Evolutionary conservation across 208 protist genomes (phyloP).

Genomic region (Leishmania guyanensis): DNA sequence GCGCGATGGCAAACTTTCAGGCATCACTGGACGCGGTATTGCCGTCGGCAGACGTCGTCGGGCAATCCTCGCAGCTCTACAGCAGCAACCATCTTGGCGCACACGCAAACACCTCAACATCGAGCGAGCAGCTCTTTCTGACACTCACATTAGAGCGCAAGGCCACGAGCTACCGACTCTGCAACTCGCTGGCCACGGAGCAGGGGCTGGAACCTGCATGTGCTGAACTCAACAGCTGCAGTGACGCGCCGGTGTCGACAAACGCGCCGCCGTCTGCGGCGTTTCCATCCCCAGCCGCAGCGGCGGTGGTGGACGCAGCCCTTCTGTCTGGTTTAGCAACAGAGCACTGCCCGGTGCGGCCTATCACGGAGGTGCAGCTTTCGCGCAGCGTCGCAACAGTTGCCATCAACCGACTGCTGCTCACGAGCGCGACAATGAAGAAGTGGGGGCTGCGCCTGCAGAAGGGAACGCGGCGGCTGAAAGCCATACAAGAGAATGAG

Average conservation of each 20-base stretch:
- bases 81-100: background rate
- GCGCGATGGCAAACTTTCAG: slow-evolving; percentile 35
- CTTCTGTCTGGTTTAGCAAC: slow-evolving; percentile 31
- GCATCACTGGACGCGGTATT: background rate
- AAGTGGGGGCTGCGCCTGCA: slow-evolving; percentile 80
- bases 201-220: background rate
- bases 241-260: background rate
- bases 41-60: background rate
- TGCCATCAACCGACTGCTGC: slow-evolving; percentile 60
- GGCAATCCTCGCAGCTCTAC: background rate
- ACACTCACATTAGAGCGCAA: slow-evolving; percentile 31
- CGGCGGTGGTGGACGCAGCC: slow-evolving; percentile 13
- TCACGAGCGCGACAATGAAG: slow-evolving; percentile 33
- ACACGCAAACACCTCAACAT: background rate
- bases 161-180: slow-evolving; percentile 28
- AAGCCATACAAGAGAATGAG: slow-evolving; percentile 53
- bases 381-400: slow-evolving; percentile 57
- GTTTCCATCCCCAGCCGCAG: background rate
- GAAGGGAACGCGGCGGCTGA: slow-evolving; percentile 52
- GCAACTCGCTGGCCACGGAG: background rate
- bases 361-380: slow-evolving; percentile 37
- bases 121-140: slow-evolving; percentile 8
- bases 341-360: slow-evolving; percentile 23
- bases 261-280: background rate
- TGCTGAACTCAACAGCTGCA: background rate